Conservation (phyloP, 2,329 filamentous ascomycete genomes). For the Elsinoe batatas region DNA sequence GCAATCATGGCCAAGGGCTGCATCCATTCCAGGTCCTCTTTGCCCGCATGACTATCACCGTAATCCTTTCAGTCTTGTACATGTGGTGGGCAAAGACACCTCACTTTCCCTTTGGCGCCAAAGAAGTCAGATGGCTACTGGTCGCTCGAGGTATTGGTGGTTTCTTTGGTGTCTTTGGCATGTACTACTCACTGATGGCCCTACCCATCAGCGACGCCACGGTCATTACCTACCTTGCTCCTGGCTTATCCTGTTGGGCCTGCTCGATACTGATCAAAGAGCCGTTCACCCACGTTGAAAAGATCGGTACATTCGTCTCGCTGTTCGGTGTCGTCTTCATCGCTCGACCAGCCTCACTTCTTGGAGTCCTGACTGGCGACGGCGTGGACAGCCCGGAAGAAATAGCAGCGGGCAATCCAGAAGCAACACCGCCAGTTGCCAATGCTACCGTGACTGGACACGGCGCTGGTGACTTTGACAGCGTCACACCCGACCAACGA, state of each 20-base stretch:
- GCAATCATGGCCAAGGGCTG: constrained; percentile 58
- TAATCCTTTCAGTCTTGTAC: constrained; percentile 55
- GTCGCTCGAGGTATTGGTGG: constrained; percentile 59
- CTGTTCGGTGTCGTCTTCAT: constrained; percentile 75
- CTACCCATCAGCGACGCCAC: constrained; percentile 79
- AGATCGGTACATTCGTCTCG: constrained; percentile 65
- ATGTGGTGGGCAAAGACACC: constrained; percentile 63
- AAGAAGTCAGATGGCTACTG: constrained; percentile 57
- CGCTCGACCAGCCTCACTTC: constrained; percentile 56
- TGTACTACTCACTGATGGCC: constrained; percentile 67
- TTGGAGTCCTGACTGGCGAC: constrained; percentile 29
- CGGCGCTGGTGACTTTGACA: constrained; percentile 30
- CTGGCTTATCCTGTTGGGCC: constrained; percentile 67
- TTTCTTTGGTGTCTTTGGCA: constrained; percentile 66
- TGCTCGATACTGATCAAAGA: constrained; percentile 69
- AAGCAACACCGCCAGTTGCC: constrained; percentile 20
- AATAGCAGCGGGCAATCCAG: constrained; percentile 19
- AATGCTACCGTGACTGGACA: constrained; percentile 18
- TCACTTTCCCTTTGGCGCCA: constrained; percentile 59
- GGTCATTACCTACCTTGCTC: constrained; percentile 78
- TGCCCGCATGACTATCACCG: constrained; percentile 65
- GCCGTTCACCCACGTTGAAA: constrained; percentile 67
- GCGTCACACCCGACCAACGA: constrained; percentile 53
- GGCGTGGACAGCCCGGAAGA: constrained; percentile 15
- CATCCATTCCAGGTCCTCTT: constrained; percentile 75